Base-by-base conservation (phyloP, 202 grass and related monocot genomes). In the Dendrocalamus latiflorus region DNA sequence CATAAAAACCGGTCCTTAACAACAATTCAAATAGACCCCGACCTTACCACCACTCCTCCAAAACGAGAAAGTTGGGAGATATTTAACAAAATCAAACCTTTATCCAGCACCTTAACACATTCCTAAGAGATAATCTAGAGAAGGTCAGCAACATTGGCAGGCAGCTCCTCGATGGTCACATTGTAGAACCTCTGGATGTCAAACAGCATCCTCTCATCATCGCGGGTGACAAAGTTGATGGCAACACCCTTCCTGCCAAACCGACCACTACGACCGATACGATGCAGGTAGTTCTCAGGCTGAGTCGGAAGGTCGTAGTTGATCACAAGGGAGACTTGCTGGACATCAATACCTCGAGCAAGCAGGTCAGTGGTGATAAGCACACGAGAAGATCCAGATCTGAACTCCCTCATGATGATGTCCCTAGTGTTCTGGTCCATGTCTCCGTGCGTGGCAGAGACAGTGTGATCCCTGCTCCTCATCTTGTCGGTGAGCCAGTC, bases 261-360 rank as follows among this genome's bases (percentile, higher is more conserved):
- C 54, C 90, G 86, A 89, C 90, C 90, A 89, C 86, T 89, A 44
- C 90, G 90, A 17, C 90, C 90, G 0, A 92, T 92, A 25, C 87
- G 86, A 25, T 92, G 90, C 2, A 92, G 90, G 70, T 92, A 92
- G 80, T 92, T 92, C 87, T 92, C 87, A 2, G 90, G 87, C 81
- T 92, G 87, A 47, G 94, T 97, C 0, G 94, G 94, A 60, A 97
- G 81, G 75, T 97, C 94, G 0, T 89, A 97, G 86, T 97, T 97
- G 85, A 97, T 97, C 68, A 93, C 94, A 48, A 97, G 84, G 17
- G 90, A 93, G 2, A 97, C 90, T 83, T 92, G 90, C 83, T 92
- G 87, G 55, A 92, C 90, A 87, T 89, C 90, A 0, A 92, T 92
- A 89, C 90, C 90, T 66, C 90, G 86, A 25, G 90, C 90, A 34